Percentiles rank a stretch among this genome's conserved stretches.
These are phyloP conservation scores for Fibroporia radiculosa DNA, from an alignment of 768 basidiomycete species.

Conservation along the genomic window DNA sequence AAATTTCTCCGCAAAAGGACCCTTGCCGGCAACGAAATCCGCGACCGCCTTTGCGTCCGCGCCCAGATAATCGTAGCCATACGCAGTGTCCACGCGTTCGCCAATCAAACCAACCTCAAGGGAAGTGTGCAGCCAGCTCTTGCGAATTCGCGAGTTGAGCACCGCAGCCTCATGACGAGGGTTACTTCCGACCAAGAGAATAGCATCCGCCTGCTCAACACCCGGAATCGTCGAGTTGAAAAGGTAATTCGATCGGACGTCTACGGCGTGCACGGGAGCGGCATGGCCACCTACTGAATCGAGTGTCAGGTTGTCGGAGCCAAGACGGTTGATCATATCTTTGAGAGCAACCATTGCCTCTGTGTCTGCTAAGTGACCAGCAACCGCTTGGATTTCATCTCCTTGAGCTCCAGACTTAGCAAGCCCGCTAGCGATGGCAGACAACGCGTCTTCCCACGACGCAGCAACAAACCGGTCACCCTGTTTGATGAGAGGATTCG, in stretches of 20 bases:
- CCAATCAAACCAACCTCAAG: constrained; percentile 88
- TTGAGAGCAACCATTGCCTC: constrained; percentile 91
- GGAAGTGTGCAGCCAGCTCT: constrained; percentile 83
- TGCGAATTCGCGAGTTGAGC: constrained; percentile 93
- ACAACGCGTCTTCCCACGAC: constrained; percentile 86
- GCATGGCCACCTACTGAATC: constrained; percentile 64
- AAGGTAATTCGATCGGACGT: constrained; percentile 91
- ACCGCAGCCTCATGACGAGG: constrained; percentile 97
- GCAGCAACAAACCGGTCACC: constrained; percentile 91
- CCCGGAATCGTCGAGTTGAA: constrained; percentile 92
- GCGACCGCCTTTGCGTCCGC: constrained; percentile 64
- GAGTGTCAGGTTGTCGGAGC: constrained; percentile 86
- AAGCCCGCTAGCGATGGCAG: constrained; percentile 73
- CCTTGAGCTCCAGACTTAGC: constrained; percentile 72
- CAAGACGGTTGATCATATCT: constrained; percentile 86
- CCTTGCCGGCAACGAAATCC: constrained; percentile 72
- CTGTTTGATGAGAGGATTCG: constrained; percentile 81
- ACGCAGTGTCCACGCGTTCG: constrained; percentile 83
- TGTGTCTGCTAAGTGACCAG: constrained; percentile 88
- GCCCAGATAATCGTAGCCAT: constrained; percentile 91
- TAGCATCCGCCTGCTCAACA: constrained; percentile 84
- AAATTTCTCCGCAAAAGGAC: constrained; percentile 78
- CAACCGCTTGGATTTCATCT: constrained; percentile 92
- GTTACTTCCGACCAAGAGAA: constrained; percentile 93
- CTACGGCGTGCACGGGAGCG: constrained; percentile 75